Conservation (phyloP, 2,329 filamentous ascomycete species). For the Pyrenophora teres region DNA sequence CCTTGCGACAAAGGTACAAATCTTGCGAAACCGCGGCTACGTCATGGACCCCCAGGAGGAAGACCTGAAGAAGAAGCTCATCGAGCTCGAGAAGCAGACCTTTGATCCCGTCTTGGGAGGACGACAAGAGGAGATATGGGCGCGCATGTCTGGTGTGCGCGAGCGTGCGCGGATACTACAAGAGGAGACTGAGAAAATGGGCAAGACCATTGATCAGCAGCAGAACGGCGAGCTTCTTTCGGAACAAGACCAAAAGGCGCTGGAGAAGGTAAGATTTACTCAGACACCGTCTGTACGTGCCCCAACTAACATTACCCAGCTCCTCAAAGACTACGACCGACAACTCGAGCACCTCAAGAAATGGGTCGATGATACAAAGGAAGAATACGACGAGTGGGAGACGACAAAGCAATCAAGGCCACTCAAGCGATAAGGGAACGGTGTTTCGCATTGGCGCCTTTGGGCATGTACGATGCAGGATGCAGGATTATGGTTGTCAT, state of each 20-base stretch:
- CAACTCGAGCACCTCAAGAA: constrained; percentile 76
- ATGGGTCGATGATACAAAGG: constrained; percentile 62
- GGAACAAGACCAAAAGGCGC: constrained; percentile 71
- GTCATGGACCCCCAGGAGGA: constrained; percentile 80
- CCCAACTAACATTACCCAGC: constrained; percentile 53
- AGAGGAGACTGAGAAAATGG: constrained; percentile 72
- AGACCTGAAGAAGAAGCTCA: constrained; percentile 72
- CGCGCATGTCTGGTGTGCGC: constrained; percentile 73
- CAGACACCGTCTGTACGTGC: not conserved
- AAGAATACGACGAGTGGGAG: constrained; percentile 64
- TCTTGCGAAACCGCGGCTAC: constrained; percentile 80
- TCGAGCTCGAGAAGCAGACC: constrained; percentile 69
- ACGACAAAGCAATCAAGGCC: constrained; percentile 33
- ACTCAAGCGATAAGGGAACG: constrained; percentile 27
- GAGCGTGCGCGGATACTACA: constrained; percentile 74
- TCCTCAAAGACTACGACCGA: constrained; percentile 80
- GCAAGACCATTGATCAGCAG: constrained; percentile 53
- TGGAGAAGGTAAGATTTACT: constrained; percentile 68
- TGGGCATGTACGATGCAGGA: constrained; percentile 18
- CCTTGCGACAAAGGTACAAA: constrained; percentile 78
- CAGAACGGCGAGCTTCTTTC: constrained; percentile 60
- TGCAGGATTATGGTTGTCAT: constrained; percentile 16
- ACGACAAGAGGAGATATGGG: constrained; percentile 84
- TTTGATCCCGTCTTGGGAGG: constrained; percentile 76
- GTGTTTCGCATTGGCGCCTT: not conserved